Evolutionary conservation across 345 rosid genomes (phyloP).

Genomic region (Salix suchowensis): DNA sequence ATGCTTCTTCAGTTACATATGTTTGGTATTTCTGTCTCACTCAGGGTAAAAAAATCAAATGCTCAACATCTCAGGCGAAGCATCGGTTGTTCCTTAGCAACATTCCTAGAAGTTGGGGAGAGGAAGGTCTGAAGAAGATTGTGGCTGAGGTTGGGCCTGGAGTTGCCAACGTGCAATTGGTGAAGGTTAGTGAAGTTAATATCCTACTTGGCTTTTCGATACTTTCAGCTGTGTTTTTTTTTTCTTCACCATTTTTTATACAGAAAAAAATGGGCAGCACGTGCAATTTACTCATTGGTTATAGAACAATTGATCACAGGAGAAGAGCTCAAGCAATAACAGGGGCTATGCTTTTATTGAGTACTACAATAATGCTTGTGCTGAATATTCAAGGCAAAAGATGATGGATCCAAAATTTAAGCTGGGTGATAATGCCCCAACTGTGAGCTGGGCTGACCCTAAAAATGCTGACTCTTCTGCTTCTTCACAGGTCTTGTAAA

Average conservation of each 20-base stretch:
- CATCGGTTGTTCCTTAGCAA: constrained; percentile 80
- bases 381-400: constrained; percentile 83
- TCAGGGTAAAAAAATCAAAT: constrained; percentile 76
- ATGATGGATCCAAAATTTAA: constrained; percentile 74
- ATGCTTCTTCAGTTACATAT: constrained; percentile 8
- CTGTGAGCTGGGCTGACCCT: constrained; percentile 97
- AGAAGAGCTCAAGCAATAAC: constrained; percentile 60
- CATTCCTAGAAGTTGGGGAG: constrained; percentile 74
- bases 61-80: constrained; percentile 83
- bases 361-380: constrained; percentile 86
- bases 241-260: neutral
- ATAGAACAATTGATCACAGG: constrained; percentile 41
- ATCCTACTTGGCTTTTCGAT: neutral
- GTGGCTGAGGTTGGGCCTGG: constrained; percentile 77
- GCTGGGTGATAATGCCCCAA: constrained; percentile 81
- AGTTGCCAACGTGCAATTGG: constrained; percentile 57
- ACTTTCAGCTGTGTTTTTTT: neutral
- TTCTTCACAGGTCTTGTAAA: constrained; percentile 58
- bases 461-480: constrained; percentile 72
- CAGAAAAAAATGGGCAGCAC: neutral
- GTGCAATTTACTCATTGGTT: constrained; percentile 5
- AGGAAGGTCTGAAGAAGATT: constrained; percentile 60
- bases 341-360: constrained; percentile 90
- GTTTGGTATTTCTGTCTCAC: constrained; percentile 10
- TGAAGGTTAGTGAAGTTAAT: constrained; percentile 54